These are phyloP conservation scores for Withania somnifera DNA, from an alignment of 305 asterid genomes.

Conservation along the genomic window DNA sequence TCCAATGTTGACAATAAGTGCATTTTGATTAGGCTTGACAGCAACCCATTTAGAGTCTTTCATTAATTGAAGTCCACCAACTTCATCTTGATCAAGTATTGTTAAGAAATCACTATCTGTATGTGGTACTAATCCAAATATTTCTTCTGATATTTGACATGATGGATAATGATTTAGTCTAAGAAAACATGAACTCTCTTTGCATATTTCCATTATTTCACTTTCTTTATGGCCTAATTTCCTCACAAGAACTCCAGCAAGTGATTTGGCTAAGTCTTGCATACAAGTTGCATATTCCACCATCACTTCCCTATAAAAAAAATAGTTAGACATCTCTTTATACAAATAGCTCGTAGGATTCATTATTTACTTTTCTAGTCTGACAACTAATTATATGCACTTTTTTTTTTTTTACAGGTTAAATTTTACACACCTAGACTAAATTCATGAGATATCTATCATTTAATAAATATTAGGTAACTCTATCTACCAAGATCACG, in stretches of 20 bases:
- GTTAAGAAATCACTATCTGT: slow-evolving; percentile 74
- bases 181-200: slow-evolving; percentile 48
- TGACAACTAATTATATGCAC: no score
- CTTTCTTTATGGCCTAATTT: slow-evolving; percentile 23
- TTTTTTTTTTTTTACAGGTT: no score
- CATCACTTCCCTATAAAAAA: slow-evolving; percentile 42
- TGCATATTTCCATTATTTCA: slow-evolving; percentile 24
- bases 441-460: no score
- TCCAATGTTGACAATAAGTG: slow-evolving; percentile 73
- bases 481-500: no score
- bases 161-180: slow-evolving; percentile 49
- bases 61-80: slow-evolving; percentile 69
- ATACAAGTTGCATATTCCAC: slow-evolving; percentile 48
- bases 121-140: slow-evolving; percentile 57
- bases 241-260: slow-evolving; percentile 34
- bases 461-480: no score
- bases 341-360: no score
- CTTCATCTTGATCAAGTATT: slow-evolving; percentile 61
- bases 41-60: slow-evolving; percentile 59
- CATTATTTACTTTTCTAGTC: no score
- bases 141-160: slow-evolving; percentile 25
- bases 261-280: slow-evolving; percentile 38
- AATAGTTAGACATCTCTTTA: no score
- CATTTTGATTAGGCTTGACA: slow-evolving; percentile 50
- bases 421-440: no score